phyloP scores from a whole-genome alignment of 177 flowering plant genomes.

The Tripterygium wilfordii region DNA sequence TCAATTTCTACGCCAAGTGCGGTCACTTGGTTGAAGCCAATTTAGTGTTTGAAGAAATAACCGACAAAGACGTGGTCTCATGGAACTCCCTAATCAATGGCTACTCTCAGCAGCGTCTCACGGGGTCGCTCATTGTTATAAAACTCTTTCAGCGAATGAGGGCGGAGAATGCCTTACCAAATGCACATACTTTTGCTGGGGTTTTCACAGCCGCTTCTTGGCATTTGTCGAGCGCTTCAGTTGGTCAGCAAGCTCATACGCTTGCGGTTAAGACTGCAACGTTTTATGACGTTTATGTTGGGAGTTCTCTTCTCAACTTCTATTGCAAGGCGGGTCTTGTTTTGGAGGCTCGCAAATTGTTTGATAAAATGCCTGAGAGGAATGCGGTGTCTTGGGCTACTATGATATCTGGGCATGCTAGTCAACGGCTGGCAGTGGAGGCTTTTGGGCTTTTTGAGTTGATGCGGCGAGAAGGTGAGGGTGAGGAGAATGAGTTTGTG shows the following conservation, averaged over 20 bases:
- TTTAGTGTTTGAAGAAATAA: slow-evolving; percentile 39
- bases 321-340: slow-evolving; percentile 60
- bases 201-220: slow-evolving; percentile 59
- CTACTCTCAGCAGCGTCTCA: slow-evolving; percentile 31
- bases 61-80: slow-evolving; percentile 48
- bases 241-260: slow-evolving; percentile 56
- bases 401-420: slow-evolving; percentile 77
- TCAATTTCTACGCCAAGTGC: slow-evolving; percentile 70
- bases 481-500: slow-evolving; percentile 49
- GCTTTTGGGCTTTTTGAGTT: slow-evolving; percentile 43
- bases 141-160: slow-evolving; percentile 55
- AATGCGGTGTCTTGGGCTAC: slow-evolving; percentile 76
- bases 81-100: slow-evolving; percentile 70
- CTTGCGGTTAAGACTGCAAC: slow-evolving; percentile 35
- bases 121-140: slow-evolving; percentile 25
- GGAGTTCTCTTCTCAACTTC: slow-evolving; percentile 56
- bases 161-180: slow-evolving; percentile 32
- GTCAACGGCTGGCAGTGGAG: slow-evolving; percentile 33
- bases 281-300: slow-evolving; percentile 55
- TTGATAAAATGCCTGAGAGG: slow-evolving; percentile 65
- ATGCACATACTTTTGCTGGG: slow-evolving; percentile 65
- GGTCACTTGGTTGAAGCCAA: slow-evolving; percentile 36
- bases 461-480: slow-evolving; percentile 36
- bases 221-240: slow-evolving; percentile 11
- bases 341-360: slow-evolving; percentile 48